Evolutionary conservation across 2,329 filamentous ascomycete genomes (phyloP), one percentile per base, ranked within the genome.

Genomic region (Penicillium sp.): DNA sequence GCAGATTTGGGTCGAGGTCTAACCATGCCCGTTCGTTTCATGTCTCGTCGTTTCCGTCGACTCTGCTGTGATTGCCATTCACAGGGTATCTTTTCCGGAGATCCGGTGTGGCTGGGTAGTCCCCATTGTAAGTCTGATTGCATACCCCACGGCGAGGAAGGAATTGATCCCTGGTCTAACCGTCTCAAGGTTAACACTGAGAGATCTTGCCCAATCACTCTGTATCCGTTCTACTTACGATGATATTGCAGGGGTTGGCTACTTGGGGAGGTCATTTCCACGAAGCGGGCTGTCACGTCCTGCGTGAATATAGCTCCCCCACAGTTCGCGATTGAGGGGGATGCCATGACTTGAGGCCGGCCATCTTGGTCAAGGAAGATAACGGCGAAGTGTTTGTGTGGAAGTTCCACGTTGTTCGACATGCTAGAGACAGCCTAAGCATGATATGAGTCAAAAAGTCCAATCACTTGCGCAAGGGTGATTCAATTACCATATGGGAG

Each of bases 321-420:
- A 42, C 67, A 71, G 19, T 69, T 67, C 16, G 67, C 60, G 48
- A 75, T 67, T 10, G 73, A 75, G 10, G 70, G 62, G 0, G 73
- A 76, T 14, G 63, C 66, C 53, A 72, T 65, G 3, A 72, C 54
- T 23, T 67, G 67, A 35, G 72, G 61, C 31, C 73, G 65, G 2
- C 73, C 73, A 50, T 72, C 67, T 16, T 69, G 66, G 49, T 76
- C 72, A 29, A 75, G 64, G 50, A 72, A 76, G 37, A 76, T 66
- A 54, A 75, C 62, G n/a, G 72, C 72, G 48, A 70, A 76, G 51
- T 75, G 73, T 6, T 68, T 64, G 33, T 72, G 72, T 25, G 70
- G 67, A 11, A 71, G 62, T 21, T 66, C 62, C 11, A 65, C 53
- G 39, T 58, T 58, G 21, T 55, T 51, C 16, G 63, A 45, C 53